Base-by-base conservation (phyloP, 768 basidiomycete genomes). In the Boletus edulis region DNA sequence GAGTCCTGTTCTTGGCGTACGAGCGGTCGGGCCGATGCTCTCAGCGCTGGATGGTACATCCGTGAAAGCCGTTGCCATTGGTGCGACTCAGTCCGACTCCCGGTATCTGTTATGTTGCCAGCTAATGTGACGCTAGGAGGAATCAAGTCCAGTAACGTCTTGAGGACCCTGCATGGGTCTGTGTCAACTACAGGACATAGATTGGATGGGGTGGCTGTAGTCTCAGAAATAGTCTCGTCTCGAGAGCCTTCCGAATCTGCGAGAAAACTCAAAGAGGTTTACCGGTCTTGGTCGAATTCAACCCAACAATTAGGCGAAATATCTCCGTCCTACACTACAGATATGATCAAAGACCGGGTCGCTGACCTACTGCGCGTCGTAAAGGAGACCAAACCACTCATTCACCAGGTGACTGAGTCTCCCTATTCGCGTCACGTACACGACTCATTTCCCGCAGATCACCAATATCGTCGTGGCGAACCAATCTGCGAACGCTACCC, bases 401-500 rank as follows among this genome's bases (percentile, higher is more conserved):
- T 94, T n/a, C 91, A 94, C 65, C 91, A 95, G 73, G 89, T 87
- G 29, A 22, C n/a, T 22, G 9, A 13, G 15, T 20, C 49, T 24
- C 3, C 24, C 2, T 17, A 5, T 14, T 17, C 48, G 22, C 14
- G 9, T 50, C 31, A 14, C 32, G 45, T 12, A 15, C 41, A 20
- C 1, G 0, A 8, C 58, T 57, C 49, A 58, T 32, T 41, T 22
- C 46, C 31, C 20, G 5, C 51, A 94, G 91, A 94, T 96, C 56
- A 95, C 94, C 5, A 93, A 96, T 64, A 85, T 78, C 18, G 94
- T 97, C 15, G 92, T 93, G 31, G 83, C 86, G 18, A 94, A 86
- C 18, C 94, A 95, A 73, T 91, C 88, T 5, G 93, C 94, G 20
- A 97, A 96, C 66, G 81, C 89, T 2, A 96, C 94, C 2, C 78